phyloP scores from a whole-genome alignment of 345 rosid species.

The Heritiera fomes region DNA sequence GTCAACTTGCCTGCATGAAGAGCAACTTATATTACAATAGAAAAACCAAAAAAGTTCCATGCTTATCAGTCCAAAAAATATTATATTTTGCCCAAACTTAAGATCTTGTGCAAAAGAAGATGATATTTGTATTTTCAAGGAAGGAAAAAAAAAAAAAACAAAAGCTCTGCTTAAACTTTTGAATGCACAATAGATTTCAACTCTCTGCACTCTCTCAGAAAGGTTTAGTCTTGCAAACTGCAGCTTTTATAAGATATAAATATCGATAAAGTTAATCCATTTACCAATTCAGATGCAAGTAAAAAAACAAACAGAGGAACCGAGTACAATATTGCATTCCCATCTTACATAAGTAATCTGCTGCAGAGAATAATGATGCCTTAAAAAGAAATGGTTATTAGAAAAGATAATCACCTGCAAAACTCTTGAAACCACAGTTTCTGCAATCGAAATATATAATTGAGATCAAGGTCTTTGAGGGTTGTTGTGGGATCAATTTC shows the following conservation, averaged over 20 bases:
- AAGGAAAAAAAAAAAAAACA: neutral
- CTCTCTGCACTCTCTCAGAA: neutral
- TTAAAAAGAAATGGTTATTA: neutral
- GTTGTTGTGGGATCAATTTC: conserved; percentile 89
- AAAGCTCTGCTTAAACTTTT: neutral
- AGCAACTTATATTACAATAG: neutral
- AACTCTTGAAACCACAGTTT: conserved; percentile 86
- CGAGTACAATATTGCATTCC: neutral
- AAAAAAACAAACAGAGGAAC: neutral
- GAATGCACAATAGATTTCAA: neutral
- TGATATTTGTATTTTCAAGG: neutral
- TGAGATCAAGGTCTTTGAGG: conserved; percentile 96
- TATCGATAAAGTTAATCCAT: neutral
- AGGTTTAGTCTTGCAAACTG: neutral
- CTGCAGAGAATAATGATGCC: neutral
- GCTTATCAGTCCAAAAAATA: neutral
- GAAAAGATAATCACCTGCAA: conserved; percentile 57
- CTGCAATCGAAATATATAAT: conserved; percentile 68
- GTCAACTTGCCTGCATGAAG: conserved; percentile 79
- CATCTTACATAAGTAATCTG: neutral
- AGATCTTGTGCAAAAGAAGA: neutral
- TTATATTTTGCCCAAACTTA: neutral
- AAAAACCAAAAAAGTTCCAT: neutral
- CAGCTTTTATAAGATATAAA: neutral
- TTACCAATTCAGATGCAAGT: neutral